Base-by-base conservation (phyloP, 352 stramenopile species). In the Phytophthora rubi region DNA sequence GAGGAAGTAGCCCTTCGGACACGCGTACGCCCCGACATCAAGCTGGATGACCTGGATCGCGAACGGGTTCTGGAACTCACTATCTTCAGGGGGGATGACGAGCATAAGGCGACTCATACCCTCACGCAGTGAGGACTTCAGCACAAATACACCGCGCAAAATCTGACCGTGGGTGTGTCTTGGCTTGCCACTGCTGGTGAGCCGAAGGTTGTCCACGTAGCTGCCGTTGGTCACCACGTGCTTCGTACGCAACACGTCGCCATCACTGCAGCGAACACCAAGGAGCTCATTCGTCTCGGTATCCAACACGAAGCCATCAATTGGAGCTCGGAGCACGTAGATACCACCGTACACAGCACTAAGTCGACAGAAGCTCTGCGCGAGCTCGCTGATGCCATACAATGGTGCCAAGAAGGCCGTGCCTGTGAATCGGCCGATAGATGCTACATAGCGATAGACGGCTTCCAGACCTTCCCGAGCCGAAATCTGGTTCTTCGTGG, bases 331-430 rank as follows among this genome's bases (percentile, higher is more conserved):
- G 12, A 97, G 77, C 10, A 97, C 81, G 66, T 97, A 97, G 33
- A 96, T 82, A 12, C 84, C 90, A 3, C 90, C 89, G 65, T 97
- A 92, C n/a, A 97, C 90, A 0, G 90, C 90, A 52, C 83, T 84
- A 23, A 97, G 65, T 0, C 90, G 85, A 75, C 91, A 96, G 70
- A 97, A 97, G 48, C 84, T 92, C 77, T 97, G 91, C 1, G 88
- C 79, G 30, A 97, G 73, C 75, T 97, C 91, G 26, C 89, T 90
- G 16, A 95, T 81, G 15, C 91, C 91, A 51, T 96, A 97, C 21
- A 96, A 65, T 28, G 91, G 87, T 2, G 84, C 75, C 15, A 97
- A 67, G 66, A 97, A 97, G 0, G 90, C 89, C 8, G 91, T 96
- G 30, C 83, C 79, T 18, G 90, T 90, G 73, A 97, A 97, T 5